Evolutionary conservation across 331 rosid genomes (phyloP).

Genomic region (Quercus lobata): DNA sequence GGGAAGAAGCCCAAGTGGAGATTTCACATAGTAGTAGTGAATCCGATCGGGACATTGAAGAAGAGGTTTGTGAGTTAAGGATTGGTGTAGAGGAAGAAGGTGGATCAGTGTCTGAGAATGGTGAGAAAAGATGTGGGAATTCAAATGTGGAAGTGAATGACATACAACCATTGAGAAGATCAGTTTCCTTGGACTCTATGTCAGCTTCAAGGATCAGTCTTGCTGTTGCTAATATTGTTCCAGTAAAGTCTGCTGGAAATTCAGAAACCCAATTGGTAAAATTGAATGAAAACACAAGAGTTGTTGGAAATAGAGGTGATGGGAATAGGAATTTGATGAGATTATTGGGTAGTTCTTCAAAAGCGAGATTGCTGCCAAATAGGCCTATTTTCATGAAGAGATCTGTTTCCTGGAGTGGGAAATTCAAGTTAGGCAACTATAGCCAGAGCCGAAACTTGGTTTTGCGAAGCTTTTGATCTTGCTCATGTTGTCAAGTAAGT

Average conservation of each 20-base stretch:
- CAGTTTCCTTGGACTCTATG: slow-evolving; percentile 53
- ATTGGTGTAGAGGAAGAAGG: slow-evolving; percentile 12
- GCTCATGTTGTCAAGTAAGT: not conserved
- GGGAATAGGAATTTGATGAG: slow-evolving; percentile 9
- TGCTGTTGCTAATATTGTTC: slow-evolving; percentile 15
- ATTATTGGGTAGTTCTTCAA: slow-evolving; percentile 19
- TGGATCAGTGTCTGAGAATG: slow-evolving; percentile 10
- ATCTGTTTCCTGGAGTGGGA: slow-evolving; percentile 38
- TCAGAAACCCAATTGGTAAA: slow-evolving; percentile 5
- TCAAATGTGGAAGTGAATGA: not conserved
- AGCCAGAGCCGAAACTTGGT: not conserved
- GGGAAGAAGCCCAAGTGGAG: slow-evolving; percentile 24
- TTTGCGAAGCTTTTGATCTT: slow-evolving; percentile 10
- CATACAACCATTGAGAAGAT: slow-evolving; percentile 31
- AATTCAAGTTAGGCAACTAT: slow-evolving; percentile 1
- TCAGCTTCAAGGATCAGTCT: slow-evolving; percentile 36
- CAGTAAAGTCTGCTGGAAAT: slow-evolving; percentile 11
- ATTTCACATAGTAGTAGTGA: slow-evolving; percentile 10
- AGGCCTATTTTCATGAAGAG: slow-evolving; percentile 22
- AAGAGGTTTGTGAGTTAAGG: slow-evolving; percentile 14
- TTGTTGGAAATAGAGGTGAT: not conserved
- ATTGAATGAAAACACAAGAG: not conserved
- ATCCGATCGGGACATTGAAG: slow-evolving; percentile 15
- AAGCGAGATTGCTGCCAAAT: slow-evolving; percentile 2
- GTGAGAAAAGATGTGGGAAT: slow-evolving; percentile 9